phyloP scores from a whole-genome alignment of 2,329 filamentous ascomycete genomes.

The Botrytis porri region DNA sequence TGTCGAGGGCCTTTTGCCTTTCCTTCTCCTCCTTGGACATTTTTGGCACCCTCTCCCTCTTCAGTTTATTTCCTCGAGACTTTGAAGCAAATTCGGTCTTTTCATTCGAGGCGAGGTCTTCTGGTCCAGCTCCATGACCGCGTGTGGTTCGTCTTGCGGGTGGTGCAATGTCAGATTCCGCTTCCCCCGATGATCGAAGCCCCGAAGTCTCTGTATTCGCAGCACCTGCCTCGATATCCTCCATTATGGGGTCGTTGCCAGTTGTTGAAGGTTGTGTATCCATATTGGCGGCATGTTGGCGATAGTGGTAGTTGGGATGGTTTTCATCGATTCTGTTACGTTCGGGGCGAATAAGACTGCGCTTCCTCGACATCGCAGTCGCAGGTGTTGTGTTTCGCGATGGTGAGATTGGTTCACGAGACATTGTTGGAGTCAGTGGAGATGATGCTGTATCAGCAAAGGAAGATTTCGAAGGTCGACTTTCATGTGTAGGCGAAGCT shows the following conservation, averaged over 20 bases:
- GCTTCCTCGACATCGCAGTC: slow-evolving; percentile 62
- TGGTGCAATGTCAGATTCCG: slow-evolving; percentile 33
- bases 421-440: slow-evolving; percentile 46
- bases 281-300: slow-evolving; percentile 93
- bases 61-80: slow-evolving; percentile 30
- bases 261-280: slow-evolving; percentile 84
- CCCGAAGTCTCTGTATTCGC: slow-evolving; percentile 35
- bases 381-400: slow-evolving; percentile 31
- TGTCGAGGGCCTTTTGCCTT: slow-evolving; percentile 57
- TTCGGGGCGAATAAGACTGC: slow-evolving; percentile 86
- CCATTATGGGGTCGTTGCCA: slow-evolving; percentile 82
- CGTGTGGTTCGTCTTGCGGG: slow-evolving; percentile 27
- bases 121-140: slow-evolving; percentile 30
- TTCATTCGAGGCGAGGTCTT: slow-evolving; percentile 27
- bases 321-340: slow-evolving; percentile 79
- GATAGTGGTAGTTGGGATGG: slow-evolving; percentile 94
- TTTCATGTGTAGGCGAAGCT: slow-evolving; percentile 43
- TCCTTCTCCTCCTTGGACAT: slow-evolving; percentile 61
- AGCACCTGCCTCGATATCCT: slow-evolving; percentile 62
- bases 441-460: slow-evolving; percentile 56
- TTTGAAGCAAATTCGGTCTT: slow-evolving; percentile 35
- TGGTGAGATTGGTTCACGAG: slow-evolving; percentile 46
- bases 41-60: slow-evolving; percentile 55
- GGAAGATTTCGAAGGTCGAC: slow-evolving; percentile 56
- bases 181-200: slow-evolving; percentile 36